Base-by-base conservation (phyloP, 768 basidiomycete species). In the Xanthoconium stramineum region DNA sequence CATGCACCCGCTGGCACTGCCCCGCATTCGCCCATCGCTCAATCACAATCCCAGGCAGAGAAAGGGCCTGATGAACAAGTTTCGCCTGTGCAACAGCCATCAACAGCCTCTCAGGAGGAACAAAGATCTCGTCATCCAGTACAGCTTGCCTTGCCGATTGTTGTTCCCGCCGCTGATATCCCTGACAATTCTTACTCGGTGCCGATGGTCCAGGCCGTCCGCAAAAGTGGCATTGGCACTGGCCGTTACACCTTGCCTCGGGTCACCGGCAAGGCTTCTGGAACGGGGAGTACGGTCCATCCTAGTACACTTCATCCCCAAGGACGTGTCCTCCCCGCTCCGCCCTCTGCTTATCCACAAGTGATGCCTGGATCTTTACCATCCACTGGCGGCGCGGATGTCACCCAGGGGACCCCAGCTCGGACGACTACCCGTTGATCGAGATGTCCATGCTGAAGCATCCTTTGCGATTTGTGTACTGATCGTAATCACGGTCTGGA, bases 321-420 rank as follows among this genome's bases (percentile, higher is more conserved):
- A 20, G 51, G 54, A 19, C n/a, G 49, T 9, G 44, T 67, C 36
- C 55, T 56, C 29, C 68, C 53, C 20, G 68, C 67, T 19, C 65
- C 65, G 13, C 44, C 48, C 32, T 65, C 60, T 36, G 64, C 62
- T 15, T 70, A 69, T 53, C 68, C 68, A 2, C 64, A 68, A 38
- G 47, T 59, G 17, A 69, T 69, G 68, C 68, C 68, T 17, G 68
- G 68, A 29, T 59, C 66, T 20, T 51, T 69, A 24, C 56, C 61
- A 19, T 35, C 58, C 28, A 35, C 30, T 2, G 38, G 51, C n/a
- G 17, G 36, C 24, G 28, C 17, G 19, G 39, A 30, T 5, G 24
- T 8, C 42, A 44, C 46, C 38, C 53, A 44, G n/a, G 54, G 17
- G 28, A 60, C 55, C 24, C 57, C 59, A 24, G 42, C 13, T 14